Evolutionary conservation across 2,329 filamentous ascomycete genomes (phyloP).

Genomic region (Neodidymelliopsis sp.): DNA sequence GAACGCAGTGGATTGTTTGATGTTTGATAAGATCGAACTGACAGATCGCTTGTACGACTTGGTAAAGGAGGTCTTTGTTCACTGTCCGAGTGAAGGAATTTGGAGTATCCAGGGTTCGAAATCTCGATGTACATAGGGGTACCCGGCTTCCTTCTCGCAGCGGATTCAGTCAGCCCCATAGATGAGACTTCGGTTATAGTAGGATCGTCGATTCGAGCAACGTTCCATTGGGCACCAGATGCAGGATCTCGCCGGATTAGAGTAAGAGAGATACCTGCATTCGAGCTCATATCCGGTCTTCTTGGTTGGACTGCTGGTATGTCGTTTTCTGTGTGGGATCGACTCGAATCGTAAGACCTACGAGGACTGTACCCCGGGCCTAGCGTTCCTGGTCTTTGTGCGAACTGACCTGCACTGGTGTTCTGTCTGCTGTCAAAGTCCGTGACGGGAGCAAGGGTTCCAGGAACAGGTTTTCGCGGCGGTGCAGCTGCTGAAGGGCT

Average conservation of each 20-base stretch:
- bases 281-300: conserved; percentile 29
- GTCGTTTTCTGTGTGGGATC: conserved; percentile 31
- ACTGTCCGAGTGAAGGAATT: conserved; percentile 55
- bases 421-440: conserved; percentile 42
- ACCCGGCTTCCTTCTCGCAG: conserved; percentile 47
- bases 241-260: conserved; percentile 61
- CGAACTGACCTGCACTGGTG: conserved; percentile 27
- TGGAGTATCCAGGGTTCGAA: conserved; percentile 65
- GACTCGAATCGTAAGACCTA: conserved; percentile 34
- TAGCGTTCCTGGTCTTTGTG: conserved; percentile 26
- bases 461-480: conserved; percentile 38
- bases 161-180: conserved; percentile 44
- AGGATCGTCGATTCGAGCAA: conserved; percentile 57
- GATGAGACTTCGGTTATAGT: conserved; percentile 55
- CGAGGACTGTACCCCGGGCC: conserved; percentile 31
- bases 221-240: conserved; percentile 60
- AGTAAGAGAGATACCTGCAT: conserved; percentile 47
- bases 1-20: background rate
- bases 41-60: conserved; percentile 26
- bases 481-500: conserved; percentile 21
- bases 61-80: conserved; percentile 18
- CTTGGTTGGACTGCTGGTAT: conserved; percentile 29
- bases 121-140: conserved; percentile 62
- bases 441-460: conserved; percentile 35
- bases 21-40: conserved; percentile 19